These are phyloP conservation scores for Coemansia sp. DNA, from an alignment of 192 early-diverging fungal species.

Conservation along the genomic window DNA sequence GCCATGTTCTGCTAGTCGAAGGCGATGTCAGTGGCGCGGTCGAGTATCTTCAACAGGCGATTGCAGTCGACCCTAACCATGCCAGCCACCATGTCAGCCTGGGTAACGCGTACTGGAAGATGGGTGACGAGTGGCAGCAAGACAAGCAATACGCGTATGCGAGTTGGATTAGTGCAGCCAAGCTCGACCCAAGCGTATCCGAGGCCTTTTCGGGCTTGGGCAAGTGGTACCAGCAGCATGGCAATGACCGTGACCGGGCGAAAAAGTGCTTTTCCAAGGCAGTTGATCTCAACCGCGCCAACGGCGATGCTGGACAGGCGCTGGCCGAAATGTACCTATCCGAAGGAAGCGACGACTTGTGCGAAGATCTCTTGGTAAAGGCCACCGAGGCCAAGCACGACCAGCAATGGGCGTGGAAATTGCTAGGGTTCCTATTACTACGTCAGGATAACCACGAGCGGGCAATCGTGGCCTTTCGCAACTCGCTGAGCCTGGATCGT, in stretches of 20 bases:
- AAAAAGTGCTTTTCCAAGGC: slow-evolving; percentile 83
- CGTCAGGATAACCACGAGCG: slow-evolving; percentile 52
- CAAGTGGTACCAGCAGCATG: slow-evolving; percentile 73
- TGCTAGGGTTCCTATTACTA: slow-evolving; percentile 75
- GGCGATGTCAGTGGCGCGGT: slow-evolving; percentile 61
- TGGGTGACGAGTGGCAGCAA: slow-evolving; percentile 64
- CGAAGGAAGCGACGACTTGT: slow-evolving; percentile 48
- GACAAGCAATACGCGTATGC: slow-evolving; percentile 69
- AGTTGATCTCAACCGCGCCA: slow-evolving; percentile 66
- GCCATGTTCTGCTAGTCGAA: slow-evolving; percentile 62
- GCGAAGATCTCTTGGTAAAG: slow-evolving; percentile 28
- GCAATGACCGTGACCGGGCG: slow-evolving; percentile 69
- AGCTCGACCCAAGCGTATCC: slow-evolving; percentile 64
- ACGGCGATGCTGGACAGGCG: slow-evolving; percentile 67
- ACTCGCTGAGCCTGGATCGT: slow-evolving; percentile 72
- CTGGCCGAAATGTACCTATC: slow-evolving; percentile 68
- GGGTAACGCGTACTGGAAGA: slow-evolving; percentile 76
- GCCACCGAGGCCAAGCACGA: slow-evolving; percentile 44
- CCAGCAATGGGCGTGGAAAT: slow-evolving; percentile 77
- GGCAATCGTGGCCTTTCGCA: slow-evolving; percentile 78
- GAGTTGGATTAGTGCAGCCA: slow-evolving; percentile 72
- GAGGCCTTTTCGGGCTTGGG: slow-evolving; percentile 81
- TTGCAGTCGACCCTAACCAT: slow-evolving; percentile 52
- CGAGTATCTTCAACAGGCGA: slow-evolving; percentile 58
- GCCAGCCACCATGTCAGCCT: slow-evolving; percentile 67